A percentile compares a stretch with the other conserved stretches of the same genome.
phyloP scores from a whole-genome alignment of 768 basidiomycete species.

The Kondoa subrosea region DNA sequence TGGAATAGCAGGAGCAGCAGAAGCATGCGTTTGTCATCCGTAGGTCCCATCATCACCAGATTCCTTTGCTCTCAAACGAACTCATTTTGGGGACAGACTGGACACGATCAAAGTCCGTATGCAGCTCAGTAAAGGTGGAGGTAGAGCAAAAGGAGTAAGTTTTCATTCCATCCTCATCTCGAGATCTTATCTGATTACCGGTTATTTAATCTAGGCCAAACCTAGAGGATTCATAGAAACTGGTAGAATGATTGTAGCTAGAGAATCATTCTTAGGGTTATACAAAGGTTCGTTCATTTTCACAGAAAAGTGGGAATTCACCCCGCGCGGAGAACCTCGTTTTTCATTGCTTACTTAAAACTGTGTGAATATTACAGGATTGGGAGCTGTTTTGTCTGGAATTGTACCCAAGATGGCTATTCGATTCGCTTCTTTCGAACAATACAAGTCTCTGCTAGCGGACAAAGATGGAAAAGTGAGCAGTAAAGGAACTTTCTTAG shows the following conservation, averaged over 20 bases:
- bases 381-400: slow-evolving; percentile 87
- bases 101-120: slow-evolving; percentile 99
- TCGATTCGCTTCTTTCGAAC: slow-evolving; percentile 92
- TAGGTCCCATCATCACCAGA: slow-evolving; percentile 7
- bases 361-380: slow-evolving; percentile 24
- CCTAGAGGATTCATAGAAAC: slow-evolving; percentile 83
- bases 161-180: background rate
- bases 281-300: slow-evolving; percentile 54
- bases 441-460: slow-evolving; percentile 70
- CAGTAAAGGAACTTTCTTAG: slow-evolving; percentile 66
- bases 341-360: background rate
- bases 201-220: slow-evolving; percentile 51
- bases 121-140: slow-evolving; percentile 77
- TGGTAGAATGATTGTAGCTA: slow-evolving; percentile 62
- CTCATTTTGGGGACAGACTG: slow-evolving; percentile 33
- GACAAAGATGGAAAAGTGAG: slow-evolving; percentile 59
- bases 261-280: slow-evolving; percentile 84
- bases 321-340: background rate
- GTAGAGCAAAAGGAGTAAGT: slow-evolving; percentile 59
- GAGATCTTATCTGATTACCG: slow-evolving; percentile 6
- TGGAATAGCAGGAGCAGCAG: slow-evolving; percentile 78
- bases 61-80: background rate
- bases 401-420: slow-evolving; percentile 99
- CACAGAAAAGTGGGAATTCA: too few species aligned
- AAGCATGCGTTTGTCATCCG: slow-evolving; percentile 18